Conservation (phyloP, 2,329 filamentous ascomycete genomes). For the Akanthomyces dipterigenus region DNA sequence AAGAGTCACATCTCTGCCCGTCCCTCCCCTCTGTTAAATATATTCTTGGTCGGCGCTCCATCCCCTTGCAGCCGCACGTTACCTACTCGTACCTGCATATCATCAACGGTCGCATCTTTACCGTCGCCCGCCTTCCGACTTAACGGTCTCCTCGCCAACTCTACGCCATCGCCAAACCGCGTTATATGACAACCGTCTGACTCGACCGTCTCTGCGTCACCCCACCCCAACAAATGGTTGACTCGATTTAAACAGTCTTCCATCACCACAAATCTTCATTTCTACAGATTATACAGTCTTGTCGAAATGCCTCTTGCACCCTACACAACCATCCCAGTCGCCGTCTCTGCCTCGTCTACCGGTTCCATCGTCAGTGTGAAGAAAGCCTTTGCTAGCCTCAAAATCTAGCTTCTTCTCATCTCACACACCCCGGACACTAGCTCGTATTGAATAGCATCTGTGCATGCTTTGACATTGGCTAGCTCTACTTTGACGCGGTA, state of each 20-base stretch:
- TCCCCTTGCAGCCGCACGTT: slow-evolving; percentile 7
- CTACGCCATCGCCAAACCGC: not conserved
- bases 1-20: slow-evolving; percentile 27
- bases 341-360: slow-evolving; percentile 55
- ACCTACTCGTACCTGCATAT: slow-evolving; percentile 15
- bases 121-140: slow-evolving; percentile 14
- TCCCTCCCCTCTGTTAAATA: not conserved
- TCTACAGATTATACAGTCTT: slow-evolving; percentile 27
- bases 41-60: not conserved
- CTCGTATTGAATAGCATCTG: slow-evolving; percentile 30
- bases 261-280: slow-evolving; percentile 19
- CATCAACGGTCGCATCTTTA: slow-evolving; percentile 16
- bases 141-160: slow-evolving; percentile 11
- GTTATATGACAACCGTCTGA: slow-evolving; percentile 1
- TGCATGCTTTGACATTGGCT: slow-evolving; percentile 34
- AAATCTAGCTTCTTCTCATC: slow-evolving; percentile 37
- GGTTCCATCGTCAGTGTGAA: slow-evolving; percentile 51
- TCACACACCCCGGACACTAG: slow-evolving; percentile 32
- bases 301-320: slow-evolving; percentile 53
- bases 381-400: slow-evolving; percentile 32
- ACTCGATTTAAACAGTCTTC: slow-evolving; percentile 23
- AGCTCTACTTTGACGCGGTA: slow-evolving; percentile 28
- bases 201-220: not conserved
- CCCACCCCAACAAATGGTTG: slow-evolving; percentile 25
- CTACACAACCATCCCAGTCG: slow-evolving; percentile 49